These are phyloP conservation scores for Stropharia rugosoannulata DNA, from an alignment of 768 basidiomycete genomes.

Conservation along the genomic window DNA sequence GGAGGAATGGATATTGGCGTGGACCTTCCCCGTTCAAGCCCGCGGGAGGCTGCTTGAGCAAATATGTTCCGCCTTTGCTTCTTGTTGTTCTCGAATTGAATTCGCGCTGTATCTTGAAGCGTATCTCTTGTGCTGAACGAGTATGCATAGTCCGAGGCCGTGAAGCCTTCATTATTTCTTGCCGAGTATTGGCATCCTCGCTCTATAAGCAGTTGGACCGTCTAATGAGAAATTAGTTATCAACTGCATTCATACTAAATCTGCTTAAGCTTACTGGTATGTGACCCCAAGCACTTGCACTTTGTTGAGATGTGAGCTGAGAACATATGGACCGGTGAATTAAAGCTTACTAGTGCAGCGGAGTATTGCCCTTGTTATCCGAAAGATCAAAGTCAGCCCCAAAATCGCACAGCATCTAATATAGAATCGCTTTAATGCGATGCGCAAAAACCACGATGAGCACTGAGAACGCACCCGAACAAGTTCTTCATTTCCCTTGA, in stretches of 20 bases:
- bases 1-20: slow-evolving; percentile 41
- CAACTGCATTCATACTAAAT: slow-evolving; percentile 3
- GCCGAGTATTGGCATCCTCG: slow-evolving; percentile 82
- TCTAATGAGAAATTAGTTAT: slow-evolving; percentile 33
- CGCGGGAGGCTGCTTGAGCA: slow-evolving; percentile 70
- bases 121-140: slow-evolving; percentile 79
- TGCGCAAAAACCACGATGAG: neutral
- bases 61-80: slow-evolving; percentile 69
- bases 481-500: slow-evolving; percentile 88
- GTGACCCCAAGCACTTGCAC: slow-evolving; percentile 88
- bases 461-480: slow-evolving; percentile 60
- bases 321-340: slow-evolving; percentile 1
- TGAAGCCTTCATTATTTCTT: slow-evolving; percentile 89
- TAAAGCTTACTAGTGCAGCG: slow-evolving; percentile 82
- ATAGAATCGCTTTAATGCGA: slow-evolving; percentile 11
- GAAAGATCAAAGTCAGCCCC: slow-evolving; percentile 89
- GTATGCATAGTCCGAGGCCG: slow-evolving; percentile 91
- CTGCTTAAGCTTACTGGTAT: slow-evolving; percentile 54
- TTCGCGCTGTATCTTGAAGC: slow-evolving; percentile 76
- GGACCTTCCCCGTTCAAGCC: slow-evolving; percentile 55
- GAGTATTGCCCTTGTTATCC: slow-evolving; percentile 90
- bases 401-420: slow-evolving; percentile 86
- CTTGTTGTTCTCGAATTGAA: slow-evolving; percentile 79
- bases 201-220: slow-evolving; percentile 86
- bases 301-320: slow-evolving; percentile 26